These are phyloP conservation scores for Raffaelea albimanens DNA, from an alignment of 2,329 filamentous ascomycete genomes.

Conservation along the genomic window DNA sequence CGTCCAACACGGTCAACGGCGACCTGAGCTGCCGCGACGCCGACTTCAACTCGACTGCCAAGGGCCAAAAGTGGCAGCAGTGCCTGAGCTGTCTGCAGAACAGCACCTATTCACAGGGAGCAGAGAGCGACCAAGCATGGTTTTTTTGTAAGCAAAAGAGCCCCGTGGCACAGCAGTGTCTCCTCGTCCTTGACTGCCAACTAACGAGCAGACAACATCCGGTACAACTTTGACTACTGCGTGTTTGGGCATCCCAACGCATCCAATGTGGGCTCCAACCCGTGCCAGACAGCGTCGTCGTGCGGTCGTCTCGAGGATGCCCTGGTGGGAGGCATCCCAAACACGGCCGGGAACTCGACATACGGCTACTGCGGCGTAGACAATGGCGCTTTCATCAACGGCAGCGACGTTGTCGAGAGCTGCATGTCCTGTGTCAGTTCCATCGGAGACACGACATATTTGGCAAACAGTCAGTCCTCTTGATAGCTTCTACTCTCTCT, in stretches of 20 bases:
- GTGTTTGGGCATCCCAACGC: conserved; percentile 42
- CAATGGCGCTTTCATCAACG: conserved; percentile 24
- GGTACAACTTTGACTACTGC: conserved; percentile 43
- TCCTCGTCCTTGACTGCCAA: too few species aligned
- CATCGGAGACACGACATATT: conserved; percentile 24
- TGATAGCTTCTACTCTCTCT: too few species aligned
- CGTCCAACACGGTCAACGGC: conserved; percentile 31
- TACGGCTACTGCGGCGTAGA: conserved; percentile 39
- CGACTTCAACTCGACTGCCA: conserved; percentile 26
- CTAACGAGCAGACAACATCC: conserved; percentile 49
- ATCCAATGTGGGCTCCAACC: conserved; percentile 31
- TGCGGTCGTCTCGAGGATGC: conserved; percentile 35
- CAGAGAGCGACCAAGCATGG: conserved; percentile 45
- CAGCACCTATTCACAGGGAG: conserved; percentile 35
- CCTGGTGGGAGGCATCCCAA: conserved; percentile 29
- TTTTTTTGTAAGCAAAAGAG: conserved; percentile 49
- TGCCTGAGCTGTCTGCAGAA: conserved; percentile 45
- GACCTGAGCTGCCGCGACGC: conserved; percentile 40
- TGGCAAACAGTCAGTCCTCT: conserved; percentile 39
- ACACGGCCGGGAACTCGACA: conserved; percentile 22
- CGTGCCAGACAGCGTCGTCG: conserved; percentile 40
- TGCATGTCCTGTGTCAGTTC: too few species aligned
- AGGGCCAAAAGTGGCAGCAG: conserved; percentile 35
- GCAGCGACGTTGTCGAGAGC: neutral
- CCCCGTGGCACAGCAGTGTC: neutral